Evolutionary conservation across 2,329 filamentous ascomycete genomes (phyloP).

Genomic region (Diaporthe longicolla): DNA sequence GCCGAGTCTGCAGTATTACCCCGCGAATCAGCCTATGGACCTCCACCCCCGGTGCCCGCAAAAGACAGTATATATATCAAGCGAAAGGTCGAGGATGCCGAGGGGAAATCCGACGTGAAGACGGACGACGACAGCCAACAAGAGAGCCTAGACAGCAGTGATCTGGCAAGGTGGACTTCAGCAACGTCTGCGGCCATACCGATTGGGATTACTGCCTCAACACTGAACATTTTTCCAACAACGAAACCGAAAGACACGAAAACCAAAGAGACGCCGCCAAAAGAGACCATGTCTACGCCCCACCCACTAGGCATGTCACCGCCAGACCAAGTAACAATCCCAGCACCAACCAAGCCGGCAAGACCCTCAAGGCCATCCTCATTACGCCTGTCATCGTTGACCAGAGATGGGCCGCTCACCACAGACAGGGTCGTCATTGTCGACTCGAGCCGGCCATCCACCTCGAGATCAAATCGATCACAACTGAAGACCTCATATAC

Average conservation of each 20-base stretch:
- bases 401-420: constrained; percentile 13
- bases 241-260: not conserved
- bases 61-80: constrained; percentile 35
- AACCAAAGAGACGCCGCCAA: not conserved
- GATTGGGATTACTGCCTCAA: constrained; percentile 14
- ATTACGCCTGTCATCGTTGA: constrained; percentile 35
- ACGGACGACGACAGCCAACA: constrained; percentile 7
- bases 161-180: constrained; percentile 18
- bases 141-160: not conserved
- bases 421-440: constrained; percentile 44
- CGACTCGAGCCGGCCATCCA: constrained; percentile 47
- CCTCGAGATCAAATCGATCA: constrained; percentile 40
- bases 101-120: not conserved
- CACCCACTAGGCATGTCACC: constrained; percentile 38
- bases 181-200: constrained; percentile 18
- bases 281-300: not conserved
- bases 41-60: constrained; percentile 35
- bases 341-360: constrained; percentile 18
- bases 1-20: constrained; percentile 34
- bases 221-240: not conserved
- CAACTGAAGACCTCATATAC: constrained; percentile 44
- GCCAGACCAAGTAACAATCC: constrained; percentile 18
- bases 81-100: not conserved
- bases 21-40: constrained; percentile 35
- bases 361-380: constrained; percentile 34